phyloP scores from a whole-genome alignment of 495 filamentous ascomycete species.

The Lasiosphaeriaceae sp. region DNA sequence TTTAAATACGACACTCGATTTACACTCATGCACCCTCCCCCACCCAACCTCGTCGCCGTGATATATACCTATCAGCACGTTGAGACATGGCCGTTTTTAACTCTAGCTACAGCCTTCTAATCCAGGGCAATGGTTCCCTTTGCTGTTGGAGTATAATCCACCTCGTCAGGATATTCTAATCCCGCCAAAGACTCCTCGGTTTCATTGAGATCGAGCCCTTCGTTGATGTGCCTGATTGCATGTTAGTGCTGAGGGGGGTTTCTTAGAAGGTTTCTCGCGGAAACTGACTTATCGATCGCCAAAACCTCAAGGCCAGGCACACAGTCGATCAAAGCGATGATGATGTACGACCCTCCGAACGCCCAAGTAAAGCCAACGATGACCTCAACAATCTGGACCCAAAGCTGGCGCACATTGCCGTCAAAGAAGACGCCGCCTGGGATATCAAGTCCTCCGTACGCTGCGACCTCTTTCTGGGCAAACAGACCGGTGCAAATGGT shows the following conservation, averaged over 20 bases:
- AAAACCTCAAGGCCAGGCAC: slow-evolving; percentile 26
- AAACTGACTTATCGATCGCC: slow-evolving; percentile 25
- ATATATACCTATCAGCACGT: background rate
- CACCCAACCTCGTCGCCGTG: background rate
- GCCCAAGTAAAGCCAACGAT: slow-evolving; percentile 24
- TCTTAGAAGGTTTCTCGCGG: background rate
- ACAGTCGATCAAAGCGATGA: slow-evolving; percentile 26
- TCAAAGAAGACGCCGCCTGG: slow-evolving; percentile 25
- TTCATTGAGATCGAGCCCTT: slow-evolving; percentile 25
- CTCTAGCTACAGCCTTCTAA: background rate
- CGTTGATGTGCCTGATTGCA: slow-evolving; percentile 19
- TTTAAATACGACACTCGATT: background rate
- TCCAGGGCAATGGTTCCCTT: slow-evolving; percentile 21
- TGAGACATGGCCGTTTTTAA: background rate
- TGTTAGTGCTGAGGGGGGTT: slow-evolving; percentile 6
- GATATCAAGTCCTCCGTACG: slow-evolving; percentile 25
- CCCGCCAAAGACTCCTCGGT: slow-evolving; percentile 21
- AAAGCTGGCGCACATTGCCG: slow-evolving; percentile 18
- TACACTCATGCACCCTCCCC: background rate
- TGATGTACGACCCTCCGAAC: slow-evolving; percentile 23
- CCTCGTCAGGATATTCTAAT: slow-evolving; percentile 22
- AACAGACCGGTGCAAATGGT: slow-evolving; percentile 78
- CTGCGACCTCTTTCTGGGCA: slow-evolving; percentile 39
- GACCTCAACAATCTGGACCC: slow-evolving; percentile 26
- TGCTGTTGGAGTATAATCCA: slow-evolving; percentile 19